Conservation (phyloP, 2,329 filamentous ascomycete genomes). For the Fusarium sp. region DNA sequence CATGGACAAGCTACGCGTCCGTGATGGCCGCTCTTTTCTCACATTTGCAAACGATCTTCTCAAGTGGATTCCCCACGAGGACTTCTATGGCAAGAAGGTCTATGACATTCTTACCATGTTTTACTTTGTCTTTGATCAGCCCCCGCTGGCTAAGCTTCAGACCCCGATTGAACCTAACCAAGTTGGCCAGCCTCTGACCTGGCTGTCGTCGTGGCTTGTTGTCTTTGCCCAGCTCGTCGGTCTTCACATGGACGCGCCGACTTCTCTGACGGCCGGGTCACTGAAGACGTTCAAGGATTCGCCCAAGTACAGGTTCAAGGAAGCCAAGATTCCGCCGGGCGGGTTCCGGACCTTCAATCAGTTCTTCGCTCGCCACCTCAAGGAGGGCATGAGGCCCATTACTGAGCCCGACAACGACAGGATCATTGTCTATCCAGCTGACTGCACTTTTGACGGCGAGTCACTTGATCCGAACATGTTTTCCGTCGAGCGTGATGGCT, state of each 20-base stretch:
- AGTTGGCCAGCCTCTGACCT: slow-evolving; percentile 49
- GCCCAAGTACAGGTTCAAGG: slow-evolving; percentile 50
- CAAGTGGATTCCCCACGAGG: slow-evolving; percentile 57
- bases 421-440: slow-evolving; percentile 55
- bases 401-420: slow-evolving; percentile 46
- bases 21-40: slow-evolving; percentile 42
- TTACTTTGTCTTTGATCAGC: slow-evolving; percentile 58
- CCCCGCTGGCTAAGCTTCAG: slow-evolving; percentile 44
- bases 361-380: slow-evolving; percentile 57
- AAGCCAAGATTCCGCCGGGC: slow-evolving; percentile 51
- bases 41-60: slow-evolving; percentile 50
- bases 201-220: slow-evolving; percentile 58
- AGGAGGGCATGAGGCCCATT: slow-evolving; percentile 53
- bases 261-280: slow-evolving; percentile 52
- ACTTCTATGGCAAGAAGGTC: slow-evolving; percentile 53
- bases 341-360: slow-evolving; percentile 59
- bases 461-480: slow-evolving; percentile 44
- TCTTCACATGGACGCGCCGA: slow-evolving; percentile 52
- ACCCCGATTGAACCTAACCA: slow-evolving; percentile 50
- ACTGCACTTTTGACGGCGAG: slow-evolving; percentile 54
- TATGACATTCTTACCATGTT: slow-evolving; percentile 57
- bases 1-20: slow-evolving; percentile 44
- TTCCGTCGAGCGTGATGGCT: slow-evolving; percentile 42
- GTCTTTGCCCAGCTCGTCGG: slow-evolving; percentile 56
- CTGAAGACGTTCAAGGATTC: slow-evolving; percentile 53